phyloP scores from a whole-genome alignment of 78 protist genomes.

The Dictyostelium firmibasis region DNA sequence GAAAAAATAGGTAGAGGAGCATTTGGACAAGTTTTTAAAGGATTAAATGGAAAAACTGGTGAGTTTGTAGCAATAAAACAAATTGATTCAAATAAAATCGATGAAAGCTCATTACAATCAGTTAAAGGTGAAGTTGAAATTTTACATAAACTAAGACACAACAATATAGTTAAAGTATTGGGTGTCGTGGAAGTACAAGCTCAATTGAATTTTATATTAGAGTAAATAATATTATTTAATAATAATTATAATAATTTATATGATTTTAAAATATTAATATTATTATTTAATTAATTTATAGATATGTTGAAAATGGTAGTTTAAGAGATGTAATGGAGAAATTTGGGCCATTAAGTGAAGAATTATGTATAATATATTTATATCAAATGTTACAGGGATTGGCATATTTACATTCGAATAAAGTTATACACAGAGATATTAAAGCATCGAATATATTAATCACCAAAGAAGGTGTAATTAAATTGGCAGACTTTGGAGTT shows the following conservation, averaged over 20 bases:
- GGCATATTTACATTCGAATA: slow-evolving; percentile 54
- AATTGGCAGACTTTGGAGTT: slow-evolving; percentile 89
- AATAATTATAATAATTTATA: background rate
- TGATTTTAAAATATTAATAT: background rate
- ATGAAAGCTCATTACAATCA: slow-evolving; percentile 2
- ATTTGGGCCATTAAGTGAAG: slow-evolving; percentile 73
- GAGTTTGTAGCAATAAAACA: slow-evolving; percentile 81
- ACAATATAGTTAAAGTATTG: slow-evolving; percentile 70
- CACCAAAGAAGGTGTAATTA: slow-evolving; percentile 86
- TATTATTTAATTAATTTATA: background rate
- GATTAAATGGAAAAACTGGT: slow-evolving; percentile 69
- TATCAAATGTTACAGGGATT: slow-evolving; percentile 73
- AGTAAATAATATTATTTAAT: background rate
- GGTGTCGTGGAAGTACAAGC: slow-evolving; percentile 63
- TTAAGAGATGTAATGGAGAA: slow-evolving; percentile 54
- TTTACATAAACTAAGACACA: slow-evolving; percentile 47
- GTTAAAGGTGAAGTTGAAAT: slow-evolving; percentile 64
- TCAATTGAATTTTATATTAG: slow-evolving; percentile 69
- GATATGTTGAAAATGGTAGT: slow-evolving; percentile 79
- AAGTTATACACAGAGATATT: slow-evolving; percentile 84
- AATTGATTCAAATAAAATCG: slow-evolving; percentile 33
- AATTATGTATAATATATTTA: slow-evolving; percentile 44
- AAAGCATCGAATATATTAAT: slow-evolving; percentile 92
- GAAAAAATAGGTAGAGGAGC: slow-evolving; percentile 82
- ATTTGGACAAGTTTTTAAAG: slow-evolving; percentile 73